phyloP scores from a whole-genome alignment of 2,329 filamentous ascomycete species.

The Stachybotrys elegans region DNA sequence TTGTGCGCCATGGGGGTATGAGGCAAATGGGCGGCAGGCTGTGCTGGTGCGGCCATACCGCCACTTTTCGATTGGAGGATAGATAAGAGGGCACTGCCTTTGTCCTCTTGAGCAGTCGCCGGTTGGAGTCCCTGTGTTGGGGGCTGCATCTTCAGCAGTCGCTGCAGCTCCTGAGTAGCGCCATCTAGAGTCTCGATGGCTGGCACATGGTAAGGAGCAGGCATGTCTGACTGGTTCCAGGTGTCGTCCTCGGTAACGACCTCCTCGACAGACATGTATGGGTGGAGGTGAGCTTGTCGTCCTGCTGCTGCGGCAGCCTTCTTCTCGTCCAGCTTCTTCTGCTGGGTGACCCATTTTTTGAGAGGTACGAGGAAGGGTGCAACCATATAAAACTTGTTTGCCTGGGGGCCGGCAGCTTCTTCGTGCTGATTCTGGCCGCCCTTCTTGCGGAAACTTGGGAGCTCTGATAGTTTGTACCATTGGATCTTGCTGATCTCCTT shows the following conservation, averaged over 20 bases:
- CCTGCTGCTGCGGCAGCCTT: conserved; percentile 23
- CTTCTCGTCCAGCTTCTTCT: conserved; percentile 66
- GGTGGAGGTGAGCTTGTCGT: conserved; percentile 33
- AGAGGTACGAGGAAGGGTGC: conserved; percentile 82
- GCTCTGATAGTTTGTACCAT: conserved; percentile 87
- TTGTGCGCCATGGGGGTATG: conserved; percentile 53
- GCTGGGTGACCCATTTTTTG: conserved; percentile 85
- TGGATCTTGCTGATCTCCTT: conserved; percentile 97
- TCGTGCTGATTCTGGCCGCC: conserved; percentile 52
- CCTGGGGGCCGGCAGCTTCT: conserved; percentile 51
- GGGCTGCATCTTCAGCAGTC: conserved; percentile 51
- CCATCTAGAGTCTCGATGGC: conserved; percentile 43
- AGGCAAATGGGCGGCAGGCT: conserved; percentile 24
- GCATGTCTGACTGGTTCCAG: conserved; percentile 33
- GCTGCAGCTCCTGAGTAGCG: conserved; percentile 47
- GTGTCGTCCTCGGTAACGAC: conserved; percentile 58
- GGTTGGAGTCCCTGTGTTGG: conserved; percentile 43
- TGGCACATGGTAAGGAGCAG: conserved; percentile 26
- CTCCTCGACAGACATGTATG: conserved; percentile 43
- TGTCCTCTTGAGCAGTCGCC: conserved; percentile 28
- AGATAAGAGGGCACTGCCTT: conserved; percentile 48
- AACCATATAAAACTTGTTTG: conserved; percentile 97
- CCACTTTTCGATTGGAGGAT: conserved; percentile 39
- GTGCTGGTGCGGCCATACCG: conserved; percentile 8
- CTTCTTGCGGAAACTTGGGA: conserved; percentile 77